phyloP scores from a whole-genome alignment of 805 yeast species.

The Lachancea sp. region DNA sequence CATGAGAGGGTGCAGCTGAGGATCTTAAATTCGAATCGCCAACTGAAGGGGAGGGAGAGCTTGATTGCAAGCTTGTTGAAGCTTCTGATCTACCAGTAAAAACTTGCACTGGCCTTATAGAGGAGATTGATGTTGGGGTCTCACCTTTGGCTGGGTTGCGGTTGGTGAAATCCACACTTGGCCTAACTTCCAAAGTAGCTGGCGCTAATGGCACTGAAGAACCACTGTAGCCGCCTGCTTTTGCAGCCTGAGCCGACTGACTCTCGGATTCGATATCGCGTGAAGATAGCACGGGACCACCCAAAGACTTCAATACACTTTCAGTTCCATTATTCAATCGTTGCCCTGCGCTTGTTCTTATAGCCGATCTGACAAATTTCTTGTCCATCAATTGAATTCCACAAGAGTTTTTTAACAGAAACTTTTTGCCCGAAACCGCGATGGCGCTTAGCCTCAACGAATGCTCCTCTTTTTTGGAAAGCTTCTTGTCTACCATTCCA shows the following conservation, averaged over 20 bases:
- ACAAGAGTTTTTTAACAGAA: constrained; percentile 11
- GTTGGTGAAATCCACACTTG: constrained; percentile 10
- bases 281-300: constrained; percentile 5
- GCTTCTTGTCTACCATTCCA: constrained; percentile 10
- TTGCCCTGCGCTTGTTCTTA: not conserved
- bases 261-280: constrained; percentile 13
- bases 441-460: constrained; percentile 11
- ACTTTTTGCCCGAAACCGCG: constrained; percentile 11
- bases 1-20: not conserved
- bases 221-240: constrained; percentile 28
- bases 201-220: constrained; percentile 31
- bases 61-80: not conserved
- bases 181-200: constrained; percentile 20
- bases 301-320: not conserved
- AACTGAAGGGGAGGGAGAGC: not conserved
- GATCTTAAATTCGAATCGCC: constrained; percentile 1
- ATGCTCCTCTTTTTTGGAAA: constrained; percentile 9
- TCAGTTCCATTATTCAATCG: not conserved
- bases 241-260: not conserved
- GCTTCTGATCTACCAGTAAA: constrained; percentile 6
- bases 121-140: constrained; percentile 5
- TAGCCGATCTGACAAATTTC: constrained; percentile 3
- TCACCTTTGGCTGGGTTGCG: not conserved
- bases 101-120: not conserved
- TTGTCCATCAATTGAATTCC: constrained; percentile 10